Conservation (phyloP, 2,329 filamentous ascomycete genomes). For the Paraphaeosphaeria sporulosa region DNA sequence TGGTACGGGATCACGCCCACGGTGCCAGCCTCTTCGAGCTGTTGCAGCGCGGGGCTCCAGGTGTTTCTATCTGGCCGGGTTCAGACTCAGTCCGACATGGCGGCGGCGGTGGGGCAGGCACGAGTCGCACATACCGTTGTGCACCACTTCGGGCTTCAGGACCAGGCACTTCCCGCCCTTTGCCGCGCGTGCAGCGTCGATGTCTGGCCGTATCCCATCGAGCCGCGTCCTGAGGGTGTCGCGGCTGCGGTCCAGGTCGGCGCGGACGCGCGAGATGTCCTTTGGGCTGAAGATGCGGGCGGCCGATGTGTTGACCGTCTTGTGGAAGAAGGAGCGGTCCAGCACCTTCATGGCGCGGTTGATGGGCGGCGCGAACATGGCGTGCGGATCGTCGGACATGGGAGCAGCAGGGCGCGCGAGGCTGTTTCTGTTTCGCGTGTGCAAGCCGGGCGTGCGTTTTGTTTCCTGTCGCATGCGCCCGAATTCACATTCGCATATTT, state of each 20-base stretch:
- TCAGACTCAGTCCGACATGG: slow-evolving; percentile 44
- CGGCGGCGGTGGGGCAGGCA: slow-evolving; percentile 12
- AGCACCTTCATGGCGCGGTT: slow-evolving; percentile 81
- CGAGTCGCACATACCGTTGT: slow-evolving; percentile 45
- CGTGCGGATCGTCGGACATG: not conserved
- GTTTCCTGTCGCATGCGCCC: not conserved
- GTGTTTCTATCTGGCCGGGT: slow-evolving; percentile 69
- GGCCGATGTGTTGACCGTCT: slow-evolving; percentile 77
- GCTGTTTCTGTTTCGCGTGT: not conserved
- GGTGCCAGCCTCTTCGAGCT: slow-evolving; percentile 72
- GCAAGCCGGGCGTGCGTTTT: not conserved
- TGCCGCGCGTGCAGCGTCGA: slow-evolving; percentile 64
- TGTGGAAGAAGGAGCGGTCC: slow-evolving; percentile 83
- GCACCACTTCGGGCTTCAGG: slow-evolving; percentile 53
- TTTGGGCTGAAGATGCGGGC: slow-evolving; percentile 78
- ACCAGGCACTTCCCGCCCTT: slow-evolving; percentile 55
- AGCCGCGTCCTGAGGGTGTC: slow-evolving; percentile 72
- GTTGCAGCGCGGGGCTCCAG: slow-evolving; percentile 75
- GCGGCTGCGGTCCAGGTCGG: slow-evolving; percentile 68
- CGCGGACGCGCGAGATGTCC: slow-evolving; percentile 76
- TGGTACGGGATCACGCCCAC: slow-evolving; percentile 78
- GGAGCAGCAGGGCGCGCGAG: not conserved
- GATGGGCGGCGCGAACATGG: slow-evolving; percentile 79
- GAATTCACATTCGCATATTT: slow-evolving; percentile 1
- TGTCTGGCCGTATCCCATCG: slow-evolving; percentile 66